phyloP scores from a whole-genome alignment of 805 yeast species.

The Candida tallmaniae region DNA sequence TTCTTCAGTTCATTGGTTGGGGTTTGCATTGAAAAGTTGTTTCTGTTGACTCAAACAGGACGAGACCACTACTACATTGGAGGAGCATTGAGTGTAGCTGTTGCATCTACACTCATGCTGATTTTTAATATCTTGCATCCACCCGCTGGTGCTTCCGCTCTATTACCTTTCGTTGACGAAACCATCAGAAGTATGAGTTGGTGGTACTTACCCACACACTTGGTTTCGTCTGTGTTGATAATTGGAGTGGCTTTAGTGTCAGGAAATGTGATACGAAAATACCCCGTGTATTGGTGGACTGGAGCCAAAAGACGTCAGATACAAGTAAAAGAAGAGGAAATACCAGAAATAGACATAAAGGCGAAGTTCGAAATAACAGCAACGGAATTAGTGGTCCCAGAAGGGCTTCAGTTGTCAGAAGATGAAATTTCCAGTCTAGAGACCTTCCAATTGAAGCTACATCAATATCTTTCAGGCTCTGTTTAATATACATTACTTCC shows the following conservation, averaged over 20 bases:
- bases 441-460: constrained; percentile 14
- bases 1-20: constrained; percentile 51
- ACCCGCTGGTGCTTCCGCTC: constrained; percentile 68
- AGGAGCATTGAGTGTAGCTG: constrained; percentile 55
- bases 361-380: constrained; percentile 1
- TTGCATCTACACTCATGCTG: constrained; percentile 51
- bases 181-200: constrained; percentile 49
- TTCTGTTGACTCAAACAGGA: constrained; percentile 41
- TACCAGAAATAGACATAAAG: constrained; percentile 1
- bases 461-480: background rate
- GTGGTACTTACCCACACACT: constrained; percentile 59
- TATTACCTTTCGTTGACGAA: constrained; percentile 49
- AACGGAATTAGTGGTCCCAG: constrained; percentile 16
- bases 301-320: constrained; percentile 16
- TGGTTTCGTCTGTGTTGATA: constrained; percentile 46
- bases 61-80: constrained; percentile 48
- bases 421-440: constrained; percentile 26
- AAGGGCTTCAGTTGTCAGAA: constrained; percentile 18
- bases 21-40: constrained; percentile 49
- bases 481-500: constrained; percentile 1
- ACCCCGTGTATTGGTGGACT: constrained; percentile 63
- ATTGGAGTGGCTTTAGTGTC: constrained; percentile 47
- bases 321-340: background rate
- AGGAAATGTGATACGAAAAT: constrained; percentile 48
- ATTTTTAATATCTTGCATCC: constrained; percentile 59